Base-by-base conservation (phyloP, 371 early-diverging fungal genomes). In the Syncephalastrum racemosum region DNA sequence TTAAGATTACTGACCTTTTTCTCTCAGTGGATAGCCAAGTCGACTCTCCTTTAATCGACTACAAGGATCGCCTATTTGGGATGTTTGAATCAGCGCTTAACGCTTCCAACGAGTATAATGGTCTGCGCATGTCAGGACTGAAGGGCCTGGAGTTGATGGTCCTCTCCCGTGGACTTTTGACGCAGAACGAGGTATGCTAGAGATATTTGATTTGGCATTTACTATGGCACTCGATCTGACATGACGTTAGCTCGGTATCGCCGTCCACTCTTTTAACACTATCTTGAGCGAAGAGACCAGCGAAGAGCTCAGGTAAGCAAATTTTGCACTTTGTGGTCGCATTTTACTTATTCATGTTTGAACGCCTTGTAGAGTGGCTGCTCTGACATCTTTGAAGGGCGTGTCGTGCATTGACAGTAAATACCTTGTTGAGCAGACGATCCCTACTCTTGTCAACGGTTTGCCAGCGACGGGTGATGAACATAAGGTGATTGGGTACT, bases 21-120 rank as follows among this genome's bases (percentile, higher is more conserved):
- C 15, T 19, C n/a, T n/a, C 43, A 68, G 64, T 62, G 47, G 81
- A 79, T 46, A 60, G 67, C 19, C 81, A 77, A 25, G 66, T 82
- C 54, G 54, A 60, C 2, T 81, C 81, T 2, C 90, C 90, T 16
- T 63, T 89, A 52, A 24, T 83, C 16, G 57, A 80, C 0, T 86
- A 77, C 60, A 90, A 90, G 61, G 88, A 89, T 59, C 73, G 82
- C 8, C 76, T 88, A 50, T 84, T 88, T 57, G 82, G 75, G 40
- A 67, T 87, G 10, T 91, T 86, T 66, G 81, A 81, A 20, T 64
- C 78, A 19, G 80, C 85, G 0, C 57, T 85, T 25, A 64, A 71
- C 22, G 40, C 62, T 27, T 81, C 83, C 16, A 88, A 90, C 60
- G 91, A 91, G 72, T 88, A 91, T 62, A 87, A 82, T 54, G 77